Percentiles rank a stretch among this genome's conserved stretches.
Conservation (phyloP, 306 rosid genomes). For the Benincasa hispida region DNA sequence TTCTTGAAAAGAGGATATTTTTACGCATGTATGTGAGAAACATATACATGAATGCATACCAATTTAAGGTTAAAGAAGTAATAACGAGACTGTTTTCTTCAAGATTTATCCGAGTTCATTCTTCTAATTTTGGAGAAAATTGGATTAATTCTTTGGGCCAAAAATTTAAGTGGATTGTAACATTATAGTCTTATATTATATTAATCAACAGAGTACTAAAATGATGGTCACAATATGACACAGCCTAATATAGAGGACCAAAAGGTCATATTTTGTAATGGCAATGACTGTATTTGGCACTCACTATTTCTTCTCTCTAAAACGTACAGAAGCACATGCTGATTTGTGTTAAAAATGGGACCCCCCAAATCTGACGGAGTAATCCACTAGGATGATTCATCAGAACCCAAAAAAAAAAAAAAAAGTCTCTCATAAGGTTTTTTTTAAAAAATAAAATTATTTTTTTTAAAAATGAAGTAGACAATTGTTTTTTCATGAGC, state of each 20-base stretch:
- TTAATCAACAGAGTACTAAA: not conserved
- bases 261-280: not conserved
- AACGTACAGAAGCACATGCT: constrained; percentile 6
- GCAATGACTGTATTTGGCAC: constrained; percentile 7
- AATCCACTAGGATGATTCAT: constrained; percentile 7
- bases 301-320: no score
- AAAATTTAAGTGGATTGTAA: not conserved
- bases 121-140: no score
- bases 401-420: not conserved
- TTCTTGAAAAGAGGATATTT: no score
- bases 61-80: no score
- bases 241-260: not conserved
- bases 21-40: no score
- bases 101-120: no score
- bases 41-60: no score
- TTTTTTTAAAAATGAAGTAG: no score
- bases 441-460: not conserved
- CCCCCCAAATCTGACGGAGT: not conserved
- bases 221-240: not conserved
- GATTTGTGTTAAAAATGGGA: not conserved
- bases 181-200: no score
- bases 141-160: not conserved
- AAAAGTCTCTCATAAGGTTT: no score
- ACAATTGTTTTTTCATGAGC: no score
- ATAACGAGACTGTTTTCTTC: no score